Percentiles rank a stretch among this genome's conserved stretches.
phyloP scores from a whole-genome alignment of 1,284 basidiomycete genomes.

The Cutaneotrichosporon curvatum region DNA sequence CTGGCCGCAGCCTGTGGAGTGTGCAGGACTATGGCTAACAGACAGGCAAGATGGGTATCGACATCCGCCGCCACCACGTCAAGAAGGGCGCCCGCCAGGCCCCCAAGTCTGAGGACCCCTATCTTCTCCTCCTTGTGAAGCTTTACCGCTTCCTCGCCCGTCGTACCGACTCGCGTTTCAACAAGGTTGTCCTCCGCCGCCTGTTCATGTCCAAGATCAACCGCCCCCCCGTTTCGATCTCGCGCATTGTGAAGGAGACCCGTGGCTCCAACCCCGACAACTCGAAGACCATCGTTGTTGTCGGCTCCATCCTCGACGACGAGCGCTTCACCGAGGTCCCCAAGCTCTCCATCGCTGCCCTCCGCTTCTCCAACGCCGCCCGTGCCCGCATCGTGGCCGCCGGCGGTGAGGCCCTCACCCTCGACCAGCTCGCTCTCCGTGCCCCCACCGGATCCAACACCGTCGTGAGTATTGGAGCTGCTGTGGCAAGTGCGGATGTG shows the following conservation, averaged over 20 bases:
- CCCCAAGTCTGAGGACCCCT: conserved; percentile 98
- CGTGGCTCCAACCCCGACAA: conserved; percentile 59
- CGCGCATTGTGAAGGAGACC: conserved; percentile 78
- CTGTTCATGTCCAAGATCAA: conserved; percentile 92
- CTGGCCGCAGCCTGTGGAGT: not conserved
- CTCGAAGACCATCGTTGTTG: conserved; percentile 76
- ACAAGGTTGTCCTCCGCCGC: conserved; percentile 95
- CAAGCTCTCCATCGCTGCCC: conserved; percentile 88
- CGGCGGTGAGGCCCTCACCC: conserved; percentile 88
- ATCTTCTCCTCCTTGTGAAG: conserved; percentile 98
- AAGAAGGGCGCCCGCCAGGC: conserved; percentile 93
- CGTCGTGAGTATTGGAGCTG: conserved; percentile 47
- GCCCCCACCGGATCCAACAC: conserved; percentile 95
- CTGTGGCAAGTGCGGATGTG: conserved; percentile 49
- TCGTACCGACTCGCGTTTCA: conserved; percentile 92
- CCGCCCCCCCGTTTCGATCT: conserved; percentile 92
- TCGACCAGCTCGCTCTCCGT: conserved; percentile 93
- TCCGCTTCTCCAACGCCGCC: conserved; percentile 88
- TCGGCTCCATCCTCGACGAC: conserved; percentile 95
- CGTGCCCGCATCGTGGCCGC: conserved; percentile 91
- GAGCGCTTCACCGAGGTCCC: conserved; percentile 79
- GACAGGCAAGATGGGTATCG: conserved; percentile 69
- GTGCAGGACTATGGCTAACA: not conserved
- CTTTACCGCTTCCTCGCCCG: conserved; percentile 98
- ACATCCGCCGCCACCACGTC: conserved; percentile 96